Evolutionary conservation across 2,329 filamentous ascomycete genomes (phyloP).

Genomic region (Escovopsis sp.): DNA sequence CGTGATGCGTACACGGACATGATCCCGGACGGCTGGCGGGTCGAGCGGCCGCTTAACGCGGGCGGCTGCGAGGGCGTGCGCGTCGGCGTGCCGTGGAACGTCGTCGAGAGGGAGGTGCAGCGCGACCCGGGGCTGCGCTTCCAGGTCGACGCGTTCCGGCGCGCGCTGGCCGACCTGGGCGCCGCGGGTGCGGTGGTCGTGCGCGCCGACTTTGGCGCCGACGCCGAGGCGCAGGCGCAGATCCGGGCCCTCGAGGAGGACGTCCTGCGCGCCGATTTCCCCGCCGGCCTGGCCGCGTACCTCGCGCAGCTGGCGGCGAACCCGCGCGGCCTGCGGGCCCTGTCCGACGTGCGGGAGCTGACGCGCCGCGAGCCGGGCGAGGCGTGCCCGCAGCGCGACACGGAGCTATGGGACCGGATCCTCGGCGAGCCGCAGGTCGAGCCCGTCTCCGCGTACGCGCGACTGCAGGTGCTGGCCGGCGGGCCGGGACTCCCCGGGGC

Average conservation of each 20-base stretch:
- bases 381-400: constrained; percentile 47
- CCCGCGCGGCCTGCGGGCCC: constrained; percentile 31
- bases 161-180: constrained; percentile 33
- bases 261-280: constrained; percentile 46
- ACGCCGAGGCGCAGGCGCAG: background rate
- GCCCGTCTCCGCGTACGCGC: constrained; percentile 27
- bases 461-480: constrained; percentile 41
- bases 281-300: constrained; percentile 40
- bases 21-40: constrained; percentile 14
- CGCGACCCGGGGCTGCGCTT: constrained; percentile 6
- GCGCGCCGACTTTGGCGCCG: constrained; percentile 28
- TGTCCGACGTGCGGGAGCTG: constrained; percentile 38
- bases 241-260: constrained; percentile 8
- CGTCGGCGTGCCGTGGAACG: constrained; percentile 49
- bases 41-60: too few species aligned
- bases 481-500: constrained; percentile 46
- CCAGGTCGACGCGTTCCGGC: constrained; percentile 35
- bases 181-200: constrained; percentile 45
- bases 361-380: constrained; percentile 39
- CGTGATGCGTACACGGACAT: constrained; percentile 44
- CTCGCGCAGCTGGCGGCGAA: constrained; percentile 41
- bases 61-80: constrained; percentile 29
- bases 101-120: constrained; percentile 23
- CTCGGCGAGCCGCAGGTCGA: constrained; percentile 35
- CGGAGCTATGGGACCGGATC: constrained; percentile 37